Percentiles rank a stretch among this genome's conserved stretches.
These are phyloP conservation scores for Petunia secreta DNA, from an alignment of 257 asterid species.

Conservation along the genomic window DNA sequence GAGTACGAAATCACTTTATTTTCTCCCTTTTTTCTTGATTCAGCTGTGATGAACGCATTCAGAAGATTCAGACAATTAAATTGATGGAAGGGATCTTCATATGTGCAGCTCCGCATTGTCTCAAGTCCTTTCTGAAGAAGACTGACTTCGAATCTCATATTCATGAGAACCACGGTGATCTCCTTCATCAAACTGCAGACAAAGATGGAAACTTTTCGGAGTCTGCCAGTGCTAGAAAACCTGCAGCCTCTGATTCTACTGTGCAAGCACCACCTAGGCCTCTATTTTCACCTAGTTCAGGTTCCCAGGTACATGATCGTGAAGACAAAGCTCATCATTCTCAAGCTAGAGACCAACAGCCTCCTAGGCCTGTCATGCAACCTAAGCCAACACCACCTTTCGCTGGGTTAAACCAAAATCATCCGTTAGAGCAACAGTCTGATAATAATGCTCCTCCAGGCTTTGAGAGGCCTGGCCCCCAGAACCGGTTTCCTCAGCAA, in stretches of 20 bases:
- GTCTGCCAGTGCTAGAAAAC: slow-evolving; percentile 64
- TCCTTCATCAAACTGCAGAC: slow-evolving; percentile 55
- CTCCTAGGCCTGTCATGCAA: slow-evolving; percentile 58
- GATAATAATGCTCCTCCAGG: slow-evolving; percentile 57
- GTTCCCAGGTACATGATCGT: slow-evolving; percentile 58
- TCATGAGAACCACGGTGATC: slow-evolving; percentile 61
- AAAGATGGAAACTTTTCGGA: slow-evolving; percentile 72
- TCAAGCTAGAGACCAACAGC: slow-evolving; percentile 62
- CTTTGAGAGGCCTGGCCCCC: slow-evolving; percentile 60
- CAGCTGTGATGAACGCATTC: slow-evolving; percentile 93
- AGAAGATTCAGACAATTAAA: slow-evolving; percentile 95
- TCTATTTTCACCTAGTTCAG: slow-evolving; percentile 66
- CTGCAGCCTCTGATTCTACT: slow-evolving; percentile 85
- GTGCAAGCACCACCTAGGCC: slow-evolving; percentile 84
- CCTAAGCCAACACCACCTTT: slow-evolving; percentile 53
- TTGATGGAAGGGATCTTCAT: slow-evolving; percentile 85
- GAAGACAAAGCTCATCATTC: slow-evolving; percentile 59
- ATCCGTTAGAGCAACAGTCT: slow-evolving; percentile 61
- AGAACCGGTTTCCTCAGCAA: slow-evolving; percentile 67
- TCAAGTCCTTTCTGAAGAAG: slow-evolving; percentile 88
- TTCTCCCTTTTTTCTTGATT: slow-evolving; percentile 20
- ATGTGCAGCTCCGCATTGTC: slow-evolving; percentile 96
- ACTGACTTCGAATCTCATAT: slow-evolving; percentile 76
- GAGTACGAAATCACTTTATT: slow-evolving; percentile 15
- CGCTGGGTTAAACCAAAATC: slow-evolving; percentile 59